Evolutionary conservation across 108 stramenopile species (phyloP).

Genomic region (Nitzschia sp.): DNA sequence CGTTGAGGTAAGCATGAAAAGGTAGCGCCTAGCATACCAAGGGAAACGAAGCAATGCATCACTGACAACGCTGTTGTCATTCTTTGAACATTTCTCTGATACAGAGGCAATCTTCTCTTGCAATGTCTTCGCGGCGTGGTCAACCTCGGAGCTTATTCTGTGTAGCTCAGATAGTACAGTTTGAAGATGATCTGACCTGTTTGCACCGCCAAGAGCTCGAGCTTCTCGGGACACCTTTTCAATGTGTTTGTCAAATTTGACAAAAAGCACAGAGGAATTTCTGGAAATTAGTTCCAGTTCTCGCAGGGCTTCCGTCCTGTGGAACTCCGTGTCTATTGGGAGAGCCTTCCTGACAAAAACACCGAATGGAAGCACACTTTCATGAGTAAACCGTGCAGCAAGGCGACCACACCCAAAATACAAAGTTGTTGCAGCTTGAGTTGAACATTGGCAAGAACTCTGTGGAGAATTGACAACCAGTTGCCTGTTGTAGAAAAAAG

Average conservation of each 20-base stretch:
- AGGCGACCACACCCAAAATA: slow-evolving; percentile 88
- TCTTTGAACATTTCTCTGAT: slow-evolving; percentile 48
- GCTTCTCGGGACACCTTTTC: slow-evolving; percentile 85
- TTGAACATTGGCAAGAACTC: slow-evolving; percentile 61
- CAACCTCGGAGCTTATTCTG: slow-evolving; percentile 74
- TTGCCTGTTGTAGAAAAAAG: slow-evolving; percentile 89
- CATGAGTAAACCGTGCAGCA: slow-evolving; percentile 89
- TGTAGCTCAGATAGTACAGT: slow-evolving; percentile 79
- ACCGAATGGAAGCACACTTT: slow-evolving; percentile 74
- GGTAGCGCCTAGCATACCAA: slow-evolving; percentile 65
- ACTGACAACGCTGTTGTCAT: slow-evolving; percentile 31
- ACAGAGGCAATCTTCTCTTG: slow-evolving; percentile 86
- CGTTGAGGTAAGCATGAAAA: slow-evolving; percentile 80
- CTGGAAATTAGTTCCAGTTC: slow-evolving; percentile 76
- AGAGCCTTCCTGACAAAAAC: slow-evolving; percentile 81
- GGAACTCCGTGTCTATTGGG: slow-evolving; percentile 79
- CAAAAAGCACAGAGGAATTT: slow-evolving; percentile 75
- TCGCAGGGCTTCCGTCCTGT: slow-evolving; percentile 59
- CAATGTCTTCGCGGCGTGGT: slow-evolving; percentile 75
- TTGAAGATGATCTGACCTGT: slow-evolving; percentile 79
- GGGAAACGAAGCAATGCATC: slow-evolving; percentile 53
- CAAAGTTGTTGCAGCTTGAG: slow-evolving; percentile 79
- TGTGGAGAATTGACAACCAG: slow-evolving; percentile 74
- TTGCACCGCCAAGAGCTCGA: slow-evolving; percentile 60
- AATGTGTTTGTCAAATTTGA: slow-evolving; percentile 84